Base-by-base conservation (phyloP, 108 stramenopile genomes). In the Nitzschia palea region DNA sequence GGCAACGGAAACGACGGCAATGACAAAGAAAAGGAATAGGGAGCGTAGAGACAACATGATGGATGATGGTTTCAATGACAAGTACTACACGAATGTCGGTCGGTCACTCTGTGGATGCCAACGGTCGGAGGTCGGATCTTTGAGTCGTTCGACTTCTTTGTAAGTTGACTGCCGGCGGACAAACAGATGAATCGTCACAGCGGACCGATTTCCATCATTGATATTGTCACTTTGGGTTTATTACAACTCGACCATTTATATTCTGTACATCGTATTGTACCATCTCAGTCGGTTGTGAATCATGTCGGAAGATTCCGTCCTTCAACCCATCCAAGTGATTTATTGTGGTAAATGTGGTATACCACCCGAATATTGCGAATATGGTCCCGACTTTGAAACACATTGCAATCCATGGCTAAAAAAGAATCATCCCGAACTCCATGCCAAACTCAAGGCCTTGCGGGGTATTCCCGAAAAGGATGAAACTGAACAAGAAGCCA, bases 291-390 rank as follows among this genome's bases (percentile, higher is more conserved):
- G n/a, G n/a, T n/a, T n/a, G n/a, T n/a, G n/a, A 20, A 60, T 60
- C 59, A 54, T 56, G 55, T 3, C 43, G 6, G 54, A 37, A 28
- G 29, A 44, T 20, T 27, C 50, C 33, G 25, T 63, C 31, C 53
- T 76, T 4, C 35, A 68, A 37, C 53, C 59, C 60, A 33, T 75
- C 3, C 8, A 63, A 9, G 78, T 91, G 44, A 31, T 90, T n/a
- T 98, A 98, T 69, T 98, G 98, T 71, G 81, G 78, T 17, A 78
- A 86, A 32, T 97, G 96, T 77, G 93, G 96, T 20, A 90, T 97
- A 83, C 98, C 98, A 31, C 95, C 95, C 5, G 97, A 98, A 72
- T 98, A 95, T 61, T 97, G 96, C 76, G 91, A 95, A 62, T 97
- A 90, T 77, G 91, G 95, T 20, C 92, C 96, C 14, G 94, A 95